These are phyloP conservation scores for Triadica sebifera DNA, from an alignment of 345 rosid genomes.

Conservation along the genomic window DNA sequence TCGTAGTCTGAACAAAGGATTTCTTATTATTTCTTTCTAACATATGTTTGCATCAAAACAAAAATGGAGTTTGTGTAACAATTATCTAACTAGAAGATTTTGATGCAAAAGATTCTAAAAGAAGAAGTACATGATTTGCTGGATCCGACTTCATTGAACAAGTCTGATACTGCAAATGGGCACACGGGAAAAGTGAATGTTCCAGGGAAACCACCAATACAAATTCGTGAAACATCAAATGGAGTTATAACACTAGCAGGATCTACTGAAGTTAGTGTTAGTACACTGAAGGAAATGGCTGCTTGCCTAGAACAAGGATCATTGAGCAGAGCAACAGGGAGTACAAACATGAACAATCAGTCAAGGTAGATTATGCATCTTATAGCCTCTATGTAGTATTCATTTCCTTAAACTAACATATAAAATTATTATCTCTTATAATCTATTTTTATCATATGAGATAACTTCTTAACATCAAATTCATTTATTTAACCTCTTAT, in stretches of 20 bases:
- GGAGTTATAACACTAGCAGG: conserved; percentile 98
- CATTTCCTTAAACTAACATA: background rate
- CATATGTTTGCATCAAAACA: background rate
- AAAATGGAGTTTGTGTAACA: background rate
- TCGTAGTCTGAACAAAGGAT: conserved; percentile 1
- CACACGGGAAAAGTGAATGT: conserved; percentile 54
- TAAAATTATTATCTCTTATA: background rate
- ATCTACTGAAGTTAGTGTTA: conserved; percentile 87
- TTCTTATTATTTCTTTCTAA: conserved; percentile 13
- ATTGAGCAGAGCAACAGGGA: conserved; percentile 88
- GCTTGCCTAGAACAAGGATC: conserved; percentile 96
- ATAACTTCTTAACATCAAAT: background rate
- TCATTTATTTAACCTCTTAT: background rate
- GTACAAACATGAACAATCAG: conserved; percentile 97
- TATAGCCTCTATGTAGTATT: background rate
- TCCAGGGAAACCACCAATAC: conserved; percentile 91
- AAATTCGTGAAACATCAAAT: conserved; percentile 91
- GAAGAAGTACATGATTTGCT: conserved; percentile 97
- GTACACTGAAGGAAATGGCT: conserved; percentile 83
- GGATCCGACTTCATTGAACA: conserved; percentile 58
- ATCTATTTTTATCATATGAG: background rate
- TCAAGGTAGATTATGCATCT: conserved; percentile 60
- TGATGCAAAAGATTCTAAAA: conserved; percentile 71
- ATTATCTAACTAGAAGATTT: conserved; percentile 26
- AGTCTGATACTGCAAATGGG: conserved; percentile 56